Evolutionary conservation across 2,329 filamentous ascomycete genomes (phyloP), one percentile per base, ranked within the genome.

Genomic region (Sporothrix brasiliensis): DNA sequence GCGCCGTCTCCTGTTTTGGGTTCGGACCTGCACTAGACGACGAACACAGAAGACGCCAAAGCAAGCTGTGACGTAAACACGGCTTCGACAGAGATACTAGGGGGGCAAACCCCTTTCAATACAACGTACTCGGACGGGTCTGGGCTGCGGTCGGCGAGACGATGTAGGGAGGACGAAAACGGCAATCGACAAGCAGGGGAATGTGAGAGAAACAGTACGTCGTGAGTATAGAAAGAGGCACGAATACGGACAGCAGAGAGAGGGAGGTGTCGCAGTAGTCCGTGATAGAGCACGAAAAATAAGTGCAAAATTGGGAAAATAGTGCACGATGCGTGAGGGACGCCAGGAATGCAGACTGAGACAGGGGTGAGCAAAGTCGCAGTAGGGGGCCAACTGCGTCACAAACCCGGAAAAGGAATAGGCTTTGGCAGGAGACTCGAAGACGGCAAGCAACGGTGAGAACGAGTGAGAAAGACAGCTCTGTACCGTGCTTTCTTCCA

Each of bases 151-250:
- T 61, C 19, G 34, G 56, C 39, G 14, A 30, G 34, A 39, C 1
- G 39, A 30, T 60, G 54, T 19, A n/a, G 39, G 34, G 30, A 39
- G 56, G 30, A 41, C 58, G 39, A n/a, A 61, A 63, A 47, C 58
- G 58, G 49, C 49, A 49, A n/a, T 13, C 41, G 47, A 13, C 58
- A 63, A 63, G 39, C 58, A 63, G 58, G 58, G 58, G 58, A 63
- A 44, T 63, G 58, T 24, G 21, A 47, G 58, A 27, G 58, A 16
- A 16, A 16, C 6, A 34, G 4, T 34, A 9, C 34, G 34, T 34
- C 34, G 34, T 7, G n/a, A 39, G 56, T 60, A 34, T 60, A 60
- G 27, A 47, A 27, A 44, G 13, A 14, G 21, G 21, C 21, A 19
- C 19, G 49, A 9, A 4, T 5, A 58, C 27, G n/a, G n/a, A 24